These are phyloP conservation scores for Alternaria sp. DNA, from an alignment of 2,329 filamentous ascomycete genomes.

Conservation along the genomic window DNA sequence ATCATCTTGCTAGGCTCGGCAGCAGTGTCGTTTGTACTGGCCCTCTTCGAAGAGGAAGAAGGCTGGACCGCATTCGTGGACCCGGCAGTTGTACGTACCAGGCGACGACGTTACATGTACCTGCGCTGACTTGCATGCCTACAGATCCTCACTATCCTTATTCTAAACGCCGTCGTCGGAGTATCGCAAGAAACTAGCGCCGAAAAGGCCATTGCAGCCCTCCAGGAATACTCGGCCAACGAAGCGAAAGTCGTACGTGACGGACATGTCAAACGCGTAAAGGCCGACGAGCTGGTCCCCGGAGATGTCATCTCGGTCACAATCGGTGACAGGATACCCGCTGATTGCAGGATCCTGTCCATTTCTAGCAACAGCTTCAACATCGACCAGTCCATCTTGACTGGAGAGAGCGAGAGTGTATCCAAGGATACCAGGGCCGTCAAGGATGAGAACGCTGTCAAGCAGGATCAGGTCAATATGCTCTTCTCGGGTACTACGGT, in stretches of 20 bases:
- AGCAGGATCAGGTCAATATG: constrained; percentile 98
- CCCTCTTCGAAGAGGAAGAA: constrained; percentile 89
- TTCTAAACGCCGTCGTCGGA: constrained; percentile 95
- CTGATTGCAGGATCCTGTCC: constrained; percentile 87
- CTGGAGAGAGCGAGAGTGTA: constrained; percentile 97
- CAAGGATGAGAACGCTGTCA: constrained; percentile 82
- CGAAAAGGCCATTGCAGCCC: constrained; percentile 95
- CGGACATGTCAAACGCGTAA: constrained; percentile 80
- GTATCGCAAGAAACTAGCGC: constrained; percentile 98
- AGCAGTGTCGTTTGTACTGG: constrained; percentile 90
- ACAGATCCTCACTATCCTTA: constrained; percentile 93
- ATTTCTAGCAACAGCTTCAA: constrained; percentile 98
- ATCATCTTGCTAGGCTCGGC: constrained; percentile 93
- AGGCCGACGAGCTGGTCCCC: constrained; percentile 96
- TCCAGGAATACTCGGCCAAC: constrained; percentile 99
- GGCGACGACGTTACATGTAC: neutral
- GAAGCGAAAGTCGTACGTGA: constrained; percentile 92
- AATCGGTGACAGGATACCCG: constrained; percentile 91
- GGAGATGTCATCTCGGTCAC: constrained; percentile 89
- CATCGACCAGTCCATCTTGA: constrained; percentile 95
- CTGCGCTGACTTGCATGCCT: constrained; percentile 21
- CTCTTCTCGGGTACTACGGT: constrained; percentile 98
- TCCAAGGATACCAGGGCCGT: constrained; percentile 78
- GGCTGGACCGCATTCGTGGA: constrained; percentile 98
- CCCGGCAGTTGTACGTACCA: constrained; percentile 80